phyloP scores from a whole-genome alignment of 2,329 filamentous ascomycete genomes.

The Hypocreales sp. region DNA sequence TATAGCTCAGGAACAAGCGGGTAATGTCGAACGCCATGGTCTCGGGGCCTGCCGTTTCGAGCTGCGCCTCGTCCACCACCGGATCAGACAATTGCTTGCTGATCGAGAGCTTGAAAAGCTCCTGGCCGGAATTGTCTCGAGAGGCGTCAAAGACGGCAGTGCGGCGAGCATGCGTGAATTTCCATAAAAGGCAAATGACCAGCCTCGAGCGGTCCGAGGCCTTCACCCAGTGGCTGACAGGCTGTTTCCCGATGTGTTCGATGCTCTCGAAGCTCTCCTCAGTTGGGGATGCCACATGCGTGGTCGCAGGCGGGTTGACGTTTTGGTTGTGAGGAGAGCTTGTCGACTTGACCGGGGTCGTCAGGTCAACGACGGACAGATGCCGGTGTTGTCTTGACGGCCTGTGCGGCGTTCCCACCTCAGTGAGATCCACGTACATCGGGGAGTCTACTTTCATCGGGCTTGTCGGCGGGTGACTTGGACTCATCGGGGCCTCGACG shows the following conservation, averaged over 20 bases:
- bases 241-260: slow-evolving; percentile 7
- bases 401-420: slow-evolving; percentile 8
- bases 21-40: slow-evolving; percentile 14
- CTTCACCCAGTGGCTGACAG: slow-evolving; percentile 10
- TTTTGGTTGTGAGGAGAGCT: no score
- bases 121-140: slow-evolving; percentile 6
- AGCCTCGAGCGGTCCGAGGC: slow-evolving; percentile 14
- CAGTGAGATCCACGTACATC: slow-evolving; percentile 14
- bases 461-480: no score
- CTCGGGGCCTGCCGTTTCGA: slow-evolving; percentile 4
- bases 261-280: slow-evolving; percentile 2
- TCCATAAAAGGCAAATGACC: slow-evolving; percentile 14
- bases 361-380: slow-evolving; percentile 11
- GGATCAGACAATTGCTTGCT: slow-evolving; percentile 5
- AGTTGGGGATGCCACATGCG: not conserved
- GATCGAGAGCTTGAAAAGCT: slow-evolving; percentile 3
- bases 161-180: slow-evolving; percentile 13
- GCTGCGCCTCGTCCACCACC: slow-evolving; percentile 2
- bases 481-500: no score
- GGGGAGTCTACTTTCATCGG: slow-evolving; percentile 9
- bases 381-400: not conserved
- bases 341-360: no score
- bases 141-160: slow-evolving; percentile 10
- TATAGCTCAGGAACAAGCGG: slow-evolving; percentile 15
- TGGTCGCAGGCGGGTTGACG: not conserved